These are phyloP conservation scores for Aspergillus aculeatinus DNA, from an alignment of 2,329 filamentous ascomycete genomes.

Conservation along the genomic window DNA sequence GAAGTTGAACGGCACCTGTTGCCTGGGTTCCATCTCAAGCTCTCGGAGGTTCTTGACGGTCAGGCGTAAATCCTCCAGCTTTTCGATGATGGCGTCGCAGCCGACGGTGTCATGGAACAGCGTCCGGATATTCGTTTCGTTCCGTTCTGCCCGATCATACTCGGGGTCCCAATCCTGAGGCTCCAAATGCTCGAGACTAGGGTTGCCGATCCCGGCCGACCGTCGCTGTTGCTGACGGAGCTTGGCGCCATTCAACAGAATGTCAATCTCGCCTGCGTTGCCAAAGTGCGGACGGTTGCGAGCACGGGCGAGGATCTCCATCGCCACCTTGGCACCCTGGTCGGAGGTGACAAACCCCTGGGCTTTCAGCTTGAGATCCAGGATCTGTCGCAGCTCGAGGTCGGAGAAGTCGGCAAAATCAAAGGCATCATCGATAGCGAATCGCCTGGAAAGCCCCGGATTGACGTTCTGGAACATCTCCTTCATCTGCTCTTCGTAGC, in stretches of 20 bases:
- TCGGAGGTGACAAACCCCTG: slow-evolving; percentile 55
- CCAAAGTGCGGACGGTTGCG: slow-evolving; percentile 67
- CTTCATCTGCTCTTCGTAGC: slow-evolving; percentile 69
- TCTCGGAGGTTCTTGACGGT: slow-evolving; percentile 53
- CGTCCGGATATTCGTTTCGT: too few species aligned
- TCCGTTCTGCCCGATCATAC: too few species aligned
- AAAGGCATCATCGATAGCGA: slow-evolving; percentile 64
- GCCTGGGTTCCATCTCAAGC: slow-evolving; percentile 55
- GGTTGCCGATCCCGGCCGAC: not conserved
- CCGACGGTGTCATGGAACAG: too few species aligned
- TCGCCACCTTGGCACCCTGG: slow-evolving; percentile 53
- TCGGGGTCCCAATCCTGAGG: slow-evolving; percentile 34
- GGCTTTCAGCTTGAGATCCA: slow-evolving; percentile 62
- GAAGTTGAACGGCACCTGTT: slow-evolving; percentile 65
- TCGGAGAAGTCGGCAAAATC: slow-evolving; percentile 67
- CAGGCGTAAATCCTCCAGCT: slow-evolving; percentile 57
- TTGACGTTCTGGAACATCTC: slow-evolving; percentile 74
- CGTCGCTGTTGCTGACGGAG: slow-evolving; percentile 49
- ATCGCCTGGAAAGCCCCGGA: slow-evolving; percentile 66
- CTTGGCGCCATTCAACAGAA: slow-evolving; percentile 61
- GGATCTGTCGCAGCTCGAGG: slow-evolving; percentile 57
- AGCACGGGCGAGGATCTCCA: slow-evolving; percentile 61
- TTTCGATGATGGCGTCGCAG: slow-evolving; percentile 53
- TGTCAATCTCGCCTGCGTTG: slow-evolving; percentile 74
- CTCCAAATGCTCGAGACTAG: too few species aligned